Base-by-base conservation (phyloP, 495 filamentous ascomycete genomes). In the Penicillium mononematosum region DNA sequence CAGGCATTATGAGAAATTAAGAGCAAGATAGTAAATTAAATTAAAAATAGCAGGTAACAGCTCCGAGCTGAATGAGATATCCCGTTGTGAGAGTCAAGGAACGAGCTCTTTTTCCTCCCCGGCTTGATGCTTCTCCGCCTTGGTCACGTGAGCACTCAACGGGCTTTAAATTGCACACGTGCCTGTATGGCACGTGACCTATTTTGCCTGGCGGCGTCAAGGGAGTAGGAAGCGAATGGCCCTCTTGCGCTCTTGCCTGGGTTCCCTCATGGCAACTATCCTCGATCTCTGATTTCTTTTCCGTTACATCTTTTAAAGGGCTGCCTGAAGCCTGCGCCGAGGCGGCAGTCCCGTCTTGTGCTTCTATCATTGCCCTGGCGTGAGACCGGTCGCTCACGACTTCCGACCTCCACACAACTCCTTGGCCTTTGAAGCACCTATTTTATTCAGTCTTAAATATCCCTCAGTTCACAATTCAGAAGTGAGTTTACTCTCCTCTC, bases 1-100 rank as follows among this genome's bases (percentile, higher is more conserved):
- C 83, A 59, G 88, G 88, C 87, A 90, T 90, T 41, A 48, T 81
- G 72, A 62, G 53, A 20, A 50, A 29, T 19, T 39, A 45, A 4
- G 34, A 22, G 43, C 8, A 22, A 41, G 8, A 7, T 22, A 36
- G 19, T 41, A 19, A 43, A 45, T 47, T 22, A 3, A 31, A 19
- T 38, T 39, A 24, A 39, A 53, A 20, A 19, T 9, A 43, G 22
- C 27, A 49, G 11, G 47, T 27, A 48, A 43, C n/a, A 60, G 44
- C 53, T 48, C 20, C 44, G 31, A 59, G 38, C 46, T 32, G n/a
- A 45, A 45, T 11, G 14, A 29, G 34, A 24, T 20, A 36, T 45
- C 10, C n/a, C 17, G 44, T 17, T 25, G 25, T 31, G 34, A 49
- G 19, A 44, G 24, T 58, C 16, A 31, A 24, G 41, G 47, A 59